A percentile compares a stretch with the other conserved stretches of the same genome.
Conservation (phyloP, 345 rosid species). For the Mangifera indica region DNA sequence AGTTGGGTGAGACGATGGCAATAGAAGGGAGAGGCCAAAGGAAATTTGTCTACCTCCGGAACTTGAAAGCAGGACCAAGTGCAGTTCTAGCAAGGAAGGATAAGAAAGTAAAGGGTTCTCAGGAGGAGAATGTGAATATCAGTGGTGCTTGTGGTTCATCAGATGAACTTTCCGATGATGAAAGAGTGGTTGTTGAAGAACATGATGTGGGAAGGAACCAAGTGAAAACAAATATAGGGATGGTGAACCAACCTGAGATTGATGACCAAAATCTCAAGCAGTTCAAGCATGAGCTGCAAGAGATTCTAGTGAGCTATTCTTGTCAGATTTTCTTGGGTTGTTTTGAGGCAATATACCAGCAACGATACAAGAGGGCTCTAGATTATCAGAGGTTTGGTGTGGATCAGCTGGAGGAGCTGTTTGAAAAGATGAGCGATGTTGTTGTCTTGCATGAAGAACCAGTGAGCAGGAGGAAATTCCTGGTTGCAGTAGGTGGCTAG, state of each 20-base stretch:
- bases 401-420: constrained; percentile 70
- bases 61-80: constrained; percentile 50
- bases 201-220: constrained; percentile 33
- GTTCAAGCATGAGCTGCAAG: constrained; percentile 81
- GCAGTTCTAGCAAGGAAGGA: constrained; percentile 52
- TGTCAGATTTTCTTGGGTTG: constrained; percentile 63
- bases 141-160: constrained; percentile 47
- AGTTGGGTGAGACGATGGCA: constrained; percentile 65
- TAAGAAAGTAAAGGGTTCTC: constrained; percentile 50
- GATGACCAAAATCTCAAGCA: constrained; percentile 44
- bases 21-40: constrained; percentile 75
- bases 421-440: constrained; percentile 63
- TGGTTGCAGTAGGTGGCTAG: constrained; percentile 46
- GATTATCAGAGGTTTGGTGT: constrained; percentile 58
- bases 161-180: constrained; percentile 73
- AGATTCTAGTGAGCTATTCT: constrained; percentile 82
- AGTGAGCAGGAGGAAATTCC: constrained; percentile 52
- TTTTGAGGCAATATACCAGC: constrained; percentile 80
- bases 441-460: constrained; percentile 67
- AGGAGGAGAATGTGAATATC: constrained; percentile 35
- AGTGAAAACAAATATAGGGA: constrained; percentile 25
- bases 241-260: constrained; percentile 29
- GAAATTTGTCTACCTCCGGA: constrained; percentile 66
- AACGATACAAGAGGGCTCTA: constrained; percentile 70
- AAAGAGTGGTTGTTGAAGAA: constrained; percentile 46